Conservation (phyloP, 768 basidiomycete genomes). For the Amanita rubescens region DNA sequence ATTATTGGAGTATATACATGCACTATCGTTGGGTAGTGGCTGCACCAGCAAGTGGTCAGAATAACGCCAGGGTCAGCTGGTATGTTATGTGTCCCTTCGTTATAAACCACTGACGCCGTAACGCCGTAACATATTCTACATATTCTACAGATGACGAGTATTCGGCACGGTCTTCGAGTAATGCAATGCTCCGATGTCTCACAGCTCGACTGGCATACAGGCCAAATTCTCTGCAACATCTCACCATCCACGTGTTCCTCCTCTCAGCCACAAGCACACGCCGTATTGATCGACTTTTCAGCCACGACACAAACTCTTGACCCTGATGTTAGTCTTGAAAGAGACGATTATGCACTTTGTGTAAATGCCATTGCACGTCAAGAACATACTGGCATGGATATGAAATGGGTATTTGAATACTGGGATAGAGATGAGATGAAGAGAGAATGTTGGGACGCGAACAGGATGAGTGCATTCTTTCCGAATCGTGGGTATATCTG, state of each 20-base stretch:
- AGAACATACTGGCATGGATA: conserved; percentile 4
- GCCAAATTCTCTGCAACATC: conserved; percentile 9
- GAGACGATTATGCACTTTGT: conserved; percentile 8
- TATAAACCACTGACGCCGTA: neutral
- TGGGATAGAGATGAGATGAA: conserved; percentile 8
- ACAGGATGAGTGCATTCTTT: neutral
- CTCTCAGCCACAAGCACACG: neutral
- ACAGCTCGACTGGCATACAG: conserved; percentile 11
- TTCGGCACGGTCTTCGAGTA: conserved; percentile 7
- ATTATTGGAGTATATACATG: conserved; percentile 9
- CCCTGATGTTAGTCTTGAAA: neutral
- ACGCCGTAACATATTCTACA: conserved; percentile 1
- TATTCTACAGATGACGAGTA: conserved; percentile 9
- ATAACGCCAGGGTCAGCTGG: conserved; percentile 6
- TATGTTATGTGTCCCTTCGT: conserved; percentile 3
- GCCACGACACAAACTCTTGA: conserved; percentile 1
- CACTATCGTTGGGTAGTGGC: conserved; percentile 2
- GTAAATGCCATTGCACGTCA: neutral
- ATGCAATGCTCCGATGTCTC: conserved; percentile 8
- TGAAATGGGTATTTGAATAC: conserved; percentile 4
- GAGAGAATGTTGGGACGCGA: conserved; percentile 7
- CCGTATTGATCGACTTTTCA: conserved; percentile 9
- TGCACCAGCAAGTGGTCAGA: neutral
- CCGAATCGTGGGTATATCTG: conserved; percentile 1
- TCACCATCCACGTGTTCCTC: neutral